Evolutionary conservation across 139 green algal genomes (phyloP), one percentile per base, ranked within the genome.

Genomic region (Dunaliella sp.): DNA sequence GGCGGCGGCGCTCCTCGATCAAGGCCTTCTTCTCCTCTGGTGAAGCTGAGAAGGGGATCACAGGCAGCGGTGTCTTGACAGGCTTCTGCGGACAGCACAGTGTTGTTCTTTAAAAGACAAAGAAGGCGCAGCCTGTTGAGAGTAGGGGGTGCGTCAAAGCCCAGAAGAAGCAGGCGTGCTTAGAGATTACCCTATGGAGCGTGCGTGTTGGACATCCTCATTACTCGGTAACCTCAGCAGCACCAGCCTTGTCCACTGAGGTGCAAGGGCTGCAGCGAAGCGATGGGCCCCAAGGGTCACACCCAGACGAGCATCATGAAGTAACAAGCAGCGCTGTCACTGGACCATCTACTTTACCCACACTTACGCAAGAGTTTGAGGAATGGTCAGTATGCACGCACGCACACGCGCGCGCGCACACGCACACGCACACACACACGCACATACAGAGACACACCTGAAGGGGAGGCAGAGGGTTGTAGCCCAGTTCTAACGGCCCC

Each of bases 401-500:
- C 48, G 48, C 48, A 65, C 48, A 16, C 48, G 48, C 48, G 7
- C 48, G n/a, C n/a, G 74, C 74, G 74, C 74, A 12, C n/a, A 34
- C 74, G 21, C 74, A 35, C 74, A 3, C 74, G 21, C n/a, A 35
- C 74, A 34, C 84, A 72, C 28, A 74, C n/a, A 2, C 30, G 2
- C 35, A 65, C 48, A 65, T 65, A 65, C 48, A 65, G 7, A 65
- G 7, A 65, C 75, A 80, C 48, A 85, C 81, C 38, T 32, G 77
- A 1, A 34, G 37, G 3, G 80, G 38, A 1, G 65, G 31, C 38
- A 85, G 86, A 12, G 86, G 80, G 38, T 83, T 75, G 36, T 65
- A 80, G 65, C 33, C 59, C 31, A 88, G 90, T 83, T 96, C 92
- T 65, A 65, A 65, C n/a, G 90, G 86, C 48, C 92, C 94, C 95